phyloP scores from a whole-genome alignment of 768 basidiomycete genomes.

The Pisolithus albus region DNA sequence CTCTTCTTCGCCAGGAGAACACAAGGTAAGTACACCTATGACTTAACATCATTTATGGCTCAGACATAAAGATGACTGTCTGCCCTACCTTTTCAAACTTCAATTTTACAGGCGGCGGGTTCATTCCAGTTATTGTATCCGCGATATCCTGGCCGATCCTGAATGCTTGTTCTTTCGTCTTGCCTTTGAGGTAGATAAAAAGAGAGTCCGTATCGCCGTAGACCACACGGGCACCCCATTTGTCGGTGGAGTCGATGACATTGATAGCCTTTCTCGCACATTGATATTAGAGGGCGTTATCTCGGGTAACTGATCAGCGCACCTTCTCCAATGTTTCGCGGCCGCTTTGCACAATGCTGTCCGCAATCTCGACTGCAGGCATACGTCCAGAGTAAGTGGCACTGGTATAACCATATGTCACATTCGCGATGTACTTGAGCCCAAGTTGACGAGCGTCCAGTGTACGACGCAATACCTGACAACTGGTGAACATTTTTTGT shows the following conservation, averaged over 20 bases:
- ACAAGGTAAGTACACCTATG: slow-evolving; percentile 87
- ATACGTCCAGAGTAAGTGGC: slow-evolving; percentile 94
- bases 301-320: not conserved
- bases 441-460: slow-evolving; percentile 89
- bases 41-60: not conserved
- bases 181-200: slow-evolving; percentile 86
- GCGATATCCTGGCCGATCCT: slow-evolving; percentile 90
- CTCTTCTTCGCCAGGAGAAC: slow-evolving; percentile 97
- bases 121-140: slow-evolving; percentile 74
- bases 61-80: not conserved
- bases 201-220: slow-evolving; percentile 98
- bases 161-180: slow-evolving; percentile 91
- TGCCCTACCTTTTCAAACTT: slow-evolving; percentile 89
- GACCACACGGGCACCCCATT: slow-evolving; percentile 90
- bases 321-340: slow-evolving; percentile 92
- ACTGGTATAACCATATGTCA: slow-evolving; percentile 93
- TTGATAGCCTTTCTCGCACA: slow-evolving; percentile 62
- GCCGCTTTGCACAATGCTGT: slow-evolving; percentile 95
- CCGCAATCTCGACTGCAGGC: slow-evolving; percentile 98
- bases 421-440: slow-evolving; percentile 90
- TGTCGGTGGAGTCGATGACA: slow-evolving; percentile 63
- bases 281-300: not conserved
- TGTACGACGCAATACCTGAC: slow-evolving; percentile 63
- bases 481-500: slow-evolving; percentile 1
- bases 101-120: slow-evolving; percentile 88